Percentiles rank a stretch among this genome's conserved stretches.
These are phyloP conservation scores for Mycena sp. DNA, from an alignment of 1,284 basidiomycete species.

Conservation along the genomic window DNA sequence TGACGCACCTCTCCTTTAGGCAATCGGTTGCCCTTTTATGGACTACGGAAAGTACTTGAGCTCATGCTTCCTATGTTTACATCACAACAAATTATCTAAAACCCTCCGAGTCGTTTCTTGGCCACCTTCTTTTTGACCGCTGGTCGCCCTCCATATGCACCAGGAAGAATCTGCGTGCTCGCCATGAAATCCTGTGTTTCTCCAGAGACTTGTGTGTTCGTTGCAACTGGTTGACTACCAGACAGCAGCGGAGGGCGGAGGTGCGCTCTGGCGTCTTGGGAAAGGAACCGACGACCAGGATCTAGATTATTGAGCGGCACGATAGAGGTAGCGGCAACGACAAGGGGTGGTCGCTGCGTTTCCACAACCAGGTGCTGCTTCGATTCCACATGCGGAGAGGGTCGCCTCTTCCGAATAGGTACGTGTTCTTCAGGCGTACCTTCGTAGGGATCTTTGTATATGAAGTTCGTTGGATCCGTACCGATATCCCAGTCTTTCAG, in stretches of 20 bases:
- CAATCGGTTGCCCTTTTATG: too few species aligned
- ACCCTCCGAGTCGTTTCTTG: conserved; percentile 82
- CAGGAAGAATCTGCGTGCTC: conserved; percentile 78
- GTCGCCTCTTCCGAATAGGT: not conserved
- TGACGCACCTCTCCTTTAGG: too few species aligned
- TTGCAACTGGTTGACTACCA: conserved; percentile 22
- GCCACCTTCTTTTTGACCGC: conserved; percentile 60
- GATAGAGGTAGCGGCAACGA: conserved; percentile 29
- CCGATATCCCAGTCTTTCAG: conserved; percentile 74
- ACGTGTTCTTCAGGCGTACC: conserved; percentile 16
- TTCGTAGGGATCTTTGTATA: conserved; percentile 66
- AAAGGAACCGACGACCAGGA: conserved; percentile 1
- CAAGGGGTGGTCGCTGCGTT: conserved; percentile 15
- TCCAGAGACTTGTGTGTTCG: conserved; percentile 20
- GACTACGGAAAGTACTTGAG: too few species aligned
- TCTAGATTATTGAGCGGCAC: not conserved
- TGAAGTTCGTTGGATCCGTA: conserved; percentile 57
- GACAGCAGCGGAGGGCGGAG: not conserved
- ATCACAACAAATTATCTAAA: conserved; percentile 55
- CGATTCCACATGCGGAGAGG: not conserved
- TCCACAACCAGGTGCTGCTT: not conserved
- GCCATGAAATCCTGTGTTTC: conserved; percentile 58
- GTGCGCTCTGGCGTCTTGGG: conserved; percentile 9
- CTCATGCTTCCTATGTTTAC: too few species aligned
- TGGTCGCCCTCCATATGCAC: conserved; percentile 73